Evolutionary conservation across 2,329 filamentous ascomycete species (phyloP).

Genomic region (Claviceps capensis): DNA sequence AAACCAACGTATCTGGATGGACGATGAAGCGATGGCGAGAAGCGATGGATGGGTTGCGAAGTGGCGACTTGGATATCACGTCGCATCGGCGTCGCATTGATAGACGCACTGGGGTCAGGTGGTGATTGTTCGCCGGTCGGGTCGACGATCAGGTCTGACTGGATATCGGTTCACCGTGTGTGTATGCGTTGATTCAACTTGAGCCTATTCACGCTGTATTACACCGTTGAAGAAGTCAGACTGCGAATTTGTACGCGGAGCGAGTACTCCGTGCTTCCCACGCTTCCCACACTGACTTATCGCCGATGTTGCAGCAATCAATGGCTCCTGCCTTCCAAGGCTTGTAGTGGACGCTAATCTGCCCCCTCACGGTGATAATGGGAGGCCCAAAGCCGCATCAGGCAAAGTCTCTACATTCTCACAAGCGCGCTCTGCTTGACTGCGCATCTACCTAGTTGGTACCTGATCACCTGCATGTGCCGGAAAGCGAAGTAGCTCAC

Average conservation of each 20-base stretch:
- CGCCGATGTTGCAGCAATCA: neutral
- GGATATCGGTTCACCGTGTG: neutral
- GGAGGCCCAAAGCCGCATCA: neutral
- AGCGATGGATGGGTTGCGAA: neutral
- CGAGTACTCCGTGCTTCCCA: neutral
- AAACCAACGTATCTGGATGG: neutral
- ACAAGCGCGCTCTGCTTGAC: no score
- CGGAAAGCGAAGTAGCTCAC: neutral
- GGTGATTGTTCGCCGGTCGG: neutral
- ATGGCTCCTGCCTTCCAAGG: neutral
- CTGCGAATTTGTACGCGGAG: neutral
- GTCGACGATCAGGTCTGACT: neutral
- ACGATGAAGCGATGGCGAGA: neutral
- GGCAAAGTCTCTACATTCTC: no score
- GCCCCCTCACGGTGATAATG: neutral
- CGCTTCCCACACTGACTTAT: neutral
- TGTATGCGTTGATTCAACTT: neutral
- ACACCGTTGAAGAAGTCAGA: neutral
- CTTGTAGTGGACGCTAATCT: neutral
- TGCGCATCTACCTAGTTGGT: no score
- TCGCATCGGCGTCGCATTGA: constrained; percentile 4
- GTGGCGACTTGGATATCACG: constrained; percentile 6
- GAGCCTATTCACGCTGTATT: no score
- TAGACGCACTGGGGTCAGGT: constrained; percentile 6
- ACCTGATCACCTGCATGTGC: neutral